Percentiles rank a stretch among this genome's conserved stretches.
Evolutionary conservation across 495 filamentous ascomycete species (phyloP).

Genomic region (Talaromyces adpressus): DNA sequence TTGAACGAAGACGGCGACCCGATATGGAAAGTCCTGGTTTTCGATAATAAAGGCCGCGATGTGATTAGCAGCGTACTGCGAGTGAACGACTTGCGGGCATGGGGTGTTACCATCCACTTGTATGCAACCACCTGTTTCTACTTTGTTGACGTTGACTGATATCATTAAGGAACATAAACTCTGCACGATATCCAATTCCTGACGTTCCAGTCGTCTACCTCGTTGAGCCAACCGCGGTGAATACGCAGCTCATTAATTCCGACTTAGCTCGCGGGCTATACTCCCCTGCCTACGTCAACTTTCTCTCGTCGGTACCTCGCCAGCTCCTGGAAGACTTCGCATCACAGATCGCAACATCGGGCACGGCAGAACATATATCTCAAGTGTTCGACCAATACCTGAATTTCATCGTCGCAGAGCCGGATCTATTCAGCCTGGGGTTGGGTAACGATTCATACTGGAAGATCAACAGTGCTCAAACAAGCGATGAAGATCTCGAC

Average conservation of each 20-base stretch:
- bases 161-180: conserved; percentile 62
- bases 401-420: conserved; percentile 95
- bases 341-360: conserved; percentile 71
- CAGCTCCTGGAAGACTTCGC: conserved; percentile 95
- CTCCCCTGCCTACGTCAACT: conserved; percentile 93
- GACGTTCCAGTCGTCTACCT: conserved; percentile 96
- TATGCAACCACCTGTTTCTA: conserved; percentile 30
- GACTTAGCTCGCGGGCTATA: conserved; percentile 87
- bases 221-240: conserved; percentile 76
- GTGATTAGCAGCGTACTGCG: conserved; percentile 89
- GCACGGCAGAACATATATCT: conserved; percentile 78
- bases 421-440: conserved; percentile 89
- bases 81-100: conserved; percentile 84
- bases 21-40: conserved; percentile 68
- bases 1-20: conserved; percentile 82
- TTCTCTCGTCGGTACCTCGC: conserved; percentile 88
- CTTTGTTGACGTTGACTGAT: conserved; percentile 9
- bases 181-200: conserved; percentile 80
- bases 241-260: conserved; percentile 74
- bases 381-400: conserved; percentile 97
- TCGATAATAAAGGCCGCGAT: conserved; percentile 62
- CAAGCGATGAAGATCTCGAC: conserved; percentile 85
- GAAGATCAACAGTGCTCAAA: conserved; percentile 87
- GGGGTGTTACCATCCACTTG: conserved; percentile 97
- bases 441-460: conserved; percentile 87